A percentile compares a stretch with the other conserved stretches of the same genome.
phyloP scores from a whole-genome alignment of 495 filamentous ascomycete species.

The Lepidopterella palustris region DNA sequence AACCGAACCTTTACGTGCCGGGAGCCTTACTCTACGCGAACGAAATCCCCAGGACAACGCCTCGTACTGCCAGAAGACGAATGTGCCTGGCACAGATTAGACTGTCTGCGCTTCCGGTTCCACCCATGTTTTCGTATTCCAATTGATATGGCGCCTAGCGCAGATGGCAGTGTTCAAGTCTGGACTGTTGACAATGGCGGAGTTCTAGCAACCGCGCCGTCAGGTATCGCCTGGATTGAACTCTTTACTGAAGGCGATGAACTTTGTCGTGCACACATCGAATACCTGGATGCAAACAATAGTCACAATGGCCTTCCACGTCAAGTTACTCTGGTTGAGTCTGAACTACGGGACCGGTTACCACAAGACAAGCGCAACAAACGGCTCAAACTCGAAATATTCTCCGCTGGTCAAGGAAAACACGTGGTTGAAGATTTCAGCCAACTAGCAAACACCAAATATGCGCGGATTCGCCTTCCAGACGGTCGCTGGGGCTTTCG shows the following conservation, averaged over 20 bases:
- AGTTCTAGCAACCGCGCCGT: conserved; percentile 69
- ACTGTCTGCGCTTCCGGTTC: conserved; percentile 77
- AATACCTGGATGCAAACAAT: conserved; percentile 55
- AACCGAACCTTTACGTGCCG: conserved; percentile 74
- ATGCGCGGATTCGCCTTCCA: conserved; percentile 64
- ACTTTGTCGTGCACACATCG: conserved; percentile 68
- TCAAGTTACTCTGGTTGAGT: conserved; percentile 66
- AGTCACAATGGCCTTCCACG: conserved; percentile 51
- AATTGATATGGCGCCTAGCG: conserved; percentile 56
- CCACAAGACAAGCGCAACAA: conserved; percentile 65
- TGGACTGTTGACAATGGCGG: conserved; percentile 75
- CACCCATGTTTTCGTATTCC: conserved; percentile 88
- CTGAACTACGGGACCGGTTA: conserved; percentile 62
- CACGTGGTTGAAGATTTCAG: conserved; percentile 68
- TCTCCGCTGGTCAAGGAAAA: conserved; percentile 66
- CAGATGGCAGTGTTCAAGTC: conserved; percentile 75
- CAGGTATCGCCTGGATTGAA: conserved; percentile 77
- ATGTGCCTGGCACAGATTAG: conserved; percentile 82
- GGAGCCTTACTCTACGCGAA: conserved; percentile 78
- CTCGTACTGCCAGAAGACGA: conserved; percentile 68
- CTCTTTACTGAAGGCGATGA: conserved; percentile 70
- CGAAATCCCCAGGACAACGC: conserved; percentile 68
- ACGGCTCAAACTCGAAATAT: conserved; percentile 62
- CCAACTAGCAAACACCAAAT: conserved; percentile 55
- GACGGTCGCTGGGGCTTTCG: conserved; percentile 68